A percentile compares a stretch with the other conserved stretches of the same genome.
Conservation (phyloP, 768 basidiomycete species). For the Tulasnella sp. region DNA sequence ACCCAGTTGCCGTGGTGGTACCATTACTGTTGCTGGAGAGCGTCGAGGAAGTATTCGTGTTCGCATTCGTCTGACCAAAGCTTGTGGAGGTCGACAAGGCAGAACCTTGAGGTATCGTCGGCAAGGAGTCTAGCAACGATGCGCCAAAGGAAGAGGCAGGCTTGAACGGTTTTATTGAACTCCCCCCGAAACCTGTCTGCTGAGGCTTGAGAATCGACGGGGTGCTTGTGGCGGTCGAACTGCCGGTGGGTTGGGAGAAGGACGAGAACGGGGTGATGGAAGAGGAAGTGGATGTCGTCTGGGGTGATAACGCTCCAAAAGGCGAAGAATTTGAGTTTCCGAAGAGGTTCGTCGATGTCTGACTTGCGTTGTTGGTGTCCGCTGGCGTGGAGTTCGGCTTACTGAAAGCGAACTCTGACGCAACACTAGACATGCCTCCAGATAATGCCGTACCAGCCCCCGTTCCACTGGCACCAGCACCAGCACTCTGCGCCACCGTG, state of each 20-base stretch:
- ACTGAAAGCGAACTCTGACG: constrained; percentile 55
- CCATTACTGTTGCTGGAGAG: background rate
- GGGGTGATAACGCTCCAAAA: constrained; percentile 18
- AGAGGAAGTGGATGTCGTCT: constrained; percentile 27
- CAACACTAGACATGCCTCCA: constrained; percentile 45
- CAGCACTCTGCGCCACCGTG: too few species aligned
- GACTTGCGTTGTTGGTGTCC: constrained; percentile 17
- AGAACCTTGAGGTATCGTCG: constrained; percentile 43
- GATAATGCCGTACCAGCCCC: background rate
- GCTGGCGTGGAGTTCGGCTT: constrained; percentile 4
- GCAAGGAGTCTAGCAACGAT: constrained; percentile 58
- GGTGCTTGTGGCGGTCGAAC: constrained; percentile 26
- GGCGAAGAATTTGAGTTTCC: constrained; percentile 10
- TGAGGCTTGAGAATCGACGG: constrained; percentile 34
- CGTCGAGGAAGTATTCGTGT: background rate
- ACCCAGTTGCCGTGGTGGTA: background rate
- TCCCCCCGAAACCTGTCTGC: constrained; percentile 41
- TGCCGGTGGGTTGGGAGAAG: constrained; percentile 43
- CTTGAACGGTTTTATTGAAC: constrained; percentile 61
- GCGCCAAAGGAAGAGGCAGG: constrained; percentile 73
- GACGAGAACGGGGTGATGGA: constrained; percentile 38
- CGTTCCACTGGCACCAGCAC: too few species aligned
- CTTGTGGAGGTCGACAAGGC: background rate
- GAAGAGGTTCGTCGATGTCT: background rate
- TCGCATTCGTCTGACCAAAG: background rate